Percentiles rank a stretch among this genome's conserved stretches.
Conservation (phyloP, 441 rosid genomes). For the Erodium trifolium region DNA sequence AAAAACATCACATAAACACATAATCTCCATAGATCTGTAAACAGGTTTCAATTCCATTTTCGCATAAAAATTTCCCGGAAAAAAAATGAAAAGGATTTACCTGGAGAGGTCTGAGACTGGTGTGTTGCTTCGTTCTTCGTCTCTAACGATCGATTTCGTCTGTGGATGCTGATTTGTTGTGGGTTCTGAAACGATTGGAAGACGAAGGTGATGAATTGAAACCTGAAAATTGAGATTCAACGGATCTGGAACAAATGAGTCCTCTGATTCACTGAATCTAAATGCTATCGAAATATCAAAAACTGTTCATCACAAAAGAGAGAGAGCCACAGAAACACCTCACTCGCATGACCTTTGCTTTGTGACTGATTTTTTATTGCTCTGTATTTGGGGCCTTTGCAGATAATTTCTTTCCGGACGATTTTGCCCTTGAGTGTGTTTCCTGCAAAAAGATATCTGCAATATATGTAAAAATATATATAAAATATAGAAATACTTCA, state of each 20-base stretch:
- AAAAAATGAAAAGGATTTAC: neutral
- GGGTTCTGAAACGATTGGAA: neutral
- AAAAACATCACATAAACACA: neutral
- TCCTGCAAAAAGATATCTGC: no score
- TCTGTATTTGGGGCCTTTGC: neutral
- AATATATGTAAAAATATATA: no score
- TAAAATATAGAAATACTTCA: no score
- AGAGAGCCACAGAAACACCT: neutral
- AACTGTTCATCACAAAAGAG: neutral
- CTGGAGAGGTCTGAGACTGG: neutral
- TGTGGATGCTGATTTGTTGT: neutral
- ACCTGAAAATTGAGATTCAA: neutral
- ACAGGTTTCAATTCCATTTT: neutral
- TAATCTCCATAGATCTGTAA: neutral
- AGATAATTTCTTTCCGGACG: no score
- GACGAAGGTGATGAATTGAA: neutral
- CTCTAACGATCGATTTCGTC: neutral
- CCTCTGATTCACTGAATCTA: neutral
- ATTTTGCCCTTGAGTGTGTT: no score
- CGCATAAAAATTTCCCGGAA: neutral
- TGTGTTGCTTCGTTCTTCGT: neutral
- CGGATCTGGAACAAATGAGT: neutral
- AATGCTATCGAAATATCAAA: neutral
- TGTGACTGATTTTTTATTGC: neutral
- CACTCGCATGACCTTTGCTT: neutral